Evolutionary conservation across 2,329 filamentous ascomycete species (phyloP).

Genomic region (Talaromyces albobiverticillius): DNA sequence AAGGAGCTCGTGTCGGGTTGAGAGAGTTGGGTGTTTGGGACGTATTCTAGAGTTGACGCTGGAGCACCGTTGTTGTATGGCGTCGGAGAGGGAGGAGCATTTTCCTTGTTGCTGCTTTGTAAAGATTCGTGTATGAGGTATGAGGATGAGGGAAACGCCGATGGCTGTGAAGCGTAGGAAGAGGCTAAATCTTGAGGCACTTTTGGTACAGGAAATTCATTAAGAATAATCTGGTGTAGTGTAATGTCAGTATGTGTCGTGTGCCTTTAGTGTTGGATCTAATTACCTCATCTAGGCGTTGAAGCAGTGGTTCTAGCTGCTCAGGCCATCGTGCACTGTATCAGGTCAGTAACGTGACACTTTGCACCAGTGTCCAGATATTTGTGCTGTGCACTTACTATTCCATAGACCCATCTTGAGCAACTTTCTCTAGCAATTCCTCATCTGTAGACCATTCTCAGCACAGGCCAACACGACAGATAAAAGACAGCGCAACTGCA

Average conservation of each 20-base stretch:
- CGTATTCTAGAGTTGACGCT: slow-evolving; percentile 17
- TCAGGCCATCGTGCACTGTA: slow-evolving; percentile 66
- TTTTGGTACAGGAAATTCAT: slow-evolving; percentile 71
- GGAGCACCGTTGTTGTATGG: slow-evolving; percentile 32
- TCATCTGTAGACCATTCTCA: slow-evolving; percentile 38
- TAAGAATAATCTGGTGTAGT: slow-evolving; percentile 66
- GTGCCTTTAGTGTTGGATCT: background rate
- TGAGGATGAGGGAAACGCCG: slow-evolving; percentile 22
- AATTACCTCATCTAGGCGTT: slow-evolving; percentile 64
- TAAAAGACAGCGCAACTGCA: background rate
- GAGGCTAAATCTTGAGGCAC: slow-evolving; percentile 46
- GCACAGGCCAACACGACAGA: background rate
- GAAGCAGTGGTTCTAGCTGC: slow-evolving; percentile 63
- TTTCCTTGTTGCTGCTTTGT: slow-evolving; percentile 39
- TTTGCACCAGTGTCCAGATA: too few species aligned
- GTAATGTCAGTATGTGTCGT: background rate
- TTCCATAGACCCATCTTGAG: slow-evolving; percentile 58
- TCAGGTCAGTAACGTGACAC: slow-evolving; percentile 11
- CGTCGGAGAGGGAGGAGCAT: slow-evolving; percentile 29
- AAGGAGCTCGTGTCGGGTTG: slow-evolving; percentile 52
- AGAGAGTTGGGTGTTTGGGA: slow-evolving; percentile 43
- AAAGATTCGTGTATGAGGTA: slow-evolving; percentile 26
- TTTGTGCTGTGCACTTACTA: too few species aligned
- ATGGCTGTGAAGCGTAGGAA: slow-evolving; percentile 29
- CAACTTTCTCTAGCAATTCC: slow-evolving; percentile 54